Evolutionary conservation across 2,329 filamentous ascomycete species (phyloP).

Genomic region (Diplodia intermedia): DNA sequence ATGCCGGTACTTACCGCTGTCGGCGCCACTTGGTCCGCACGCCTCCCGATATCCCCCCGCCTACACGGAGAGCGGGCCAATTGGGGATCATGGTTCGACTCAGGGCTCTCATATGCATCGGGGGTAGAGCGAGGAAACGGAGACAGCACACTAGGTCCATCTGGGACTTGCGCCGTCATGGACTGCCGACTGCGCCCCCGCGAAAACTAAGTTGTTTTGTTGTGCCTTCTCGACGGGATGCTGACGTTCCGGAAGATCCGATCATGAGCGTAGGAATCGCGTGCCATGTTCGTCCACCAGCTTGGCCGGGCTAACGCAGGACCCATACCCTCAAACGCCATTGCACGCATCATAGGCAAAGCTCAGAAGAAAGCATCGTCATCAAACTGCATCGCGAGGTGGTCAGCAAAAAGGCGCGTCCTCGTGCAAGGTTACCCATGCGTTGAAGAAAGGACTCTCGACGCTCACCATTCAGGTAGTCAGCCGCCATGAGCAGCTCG

Average conservation of each 20-base stretch:
- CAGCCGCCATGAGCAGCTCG: constrained; percentile 77
- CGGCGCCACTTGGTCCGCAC: neutral
- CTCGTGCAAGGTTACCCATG: neutral
- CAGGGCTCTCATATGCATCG: neutral
- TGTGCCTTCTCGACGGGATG: neutral
- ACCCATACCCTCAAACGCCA: constrained; percentile 10
- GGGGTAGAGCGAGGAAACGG: neutral
- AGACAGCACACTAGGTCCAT: neutral
- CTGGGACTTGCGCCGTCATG: neutral
- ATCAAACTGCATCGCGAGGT: constrained; percentile 12
- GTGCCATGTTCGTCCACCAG: constrained; percentile 7
- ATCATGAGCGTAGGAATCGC: neutral
- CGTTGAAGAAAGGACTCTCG: too few species aligned
- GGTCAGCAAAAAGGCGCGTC: constrained; percentile 7
- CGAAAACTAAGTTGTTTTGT: constrained; percentile 3
- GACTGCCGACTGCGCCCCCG: constrained; percentile 6
- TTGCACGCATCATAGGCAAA: neutral
- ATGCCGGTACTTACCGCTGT: constrained; percentile 17
- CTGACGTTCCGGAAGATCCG: neutral
- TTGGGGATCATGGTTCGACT: neutral
- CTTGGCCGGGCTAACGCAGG: neutral
- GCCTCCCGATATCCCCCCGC: neutral
- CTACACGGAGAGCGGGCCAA: neutral
- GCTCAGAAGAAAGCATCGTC: neutral
- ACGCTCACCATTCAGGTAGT: constrained; percentile 68